phyloP scores from a whole-genome alignment of 1,284 basidiomycete species.

The Trichosporon sp. region DNA sequence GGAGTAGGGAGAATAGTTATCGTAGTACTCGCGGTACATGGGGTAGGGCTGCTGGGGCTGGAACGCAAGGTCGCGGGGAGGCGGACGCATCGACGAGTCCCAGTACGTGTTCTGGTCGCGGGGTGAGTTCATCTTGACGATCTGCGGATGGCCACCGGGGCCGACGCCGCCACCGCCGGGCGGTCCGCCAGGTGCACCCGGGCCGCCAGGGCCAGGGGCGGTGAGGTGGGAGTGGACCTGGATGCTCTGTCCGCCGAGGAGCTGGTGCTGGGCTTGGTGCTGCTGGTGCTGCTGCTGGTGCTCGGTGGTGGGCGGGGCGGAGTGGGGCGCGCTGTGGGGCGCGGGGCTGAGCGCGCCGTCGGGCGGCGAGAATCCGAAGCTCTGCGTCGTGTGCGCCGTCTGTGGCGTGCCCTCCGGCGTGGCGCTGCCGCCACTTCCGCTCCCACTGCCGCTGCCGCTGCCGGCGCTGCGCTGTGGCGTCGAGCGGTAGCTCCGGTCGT shows the following conservation, averaged over 20 bases:
- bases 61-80: background rate
- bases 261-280: background rate
- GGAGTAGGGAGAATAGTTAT: slow-evolving; percentile 5
- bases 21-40: slow-evolving; percentile 2
- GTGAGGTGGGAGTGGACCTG: background rate
- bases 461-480: background rate
- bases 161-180: background rate
- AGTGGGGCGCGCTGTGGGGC: background rate
- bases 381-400: background rate
- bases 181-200: background rate
- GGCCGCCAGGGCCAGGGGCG: background rate
- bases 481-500: background rate
- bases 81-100: background rate
- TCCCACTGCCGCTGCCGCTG: background rate
- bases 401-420: slow-evolving; percentile 4
- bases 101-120: background rate
- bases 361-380: background rate
- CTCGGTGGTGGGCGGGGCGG: background rate
- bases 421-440: background rate
- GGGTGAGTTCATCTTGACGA: background rate
- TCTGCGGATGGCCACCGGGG: background rate
- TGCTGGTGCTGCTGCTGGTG: slow-evolving; percentile 5
- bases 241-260: background rate
- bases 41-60: background rate
- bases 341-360: background rate